Percentiles rank a stretch among this genome's conserved stretches.
Conservation (phyloP, 129 eudicot genomes). For the Chrysanthemum makinoi region DNA sequence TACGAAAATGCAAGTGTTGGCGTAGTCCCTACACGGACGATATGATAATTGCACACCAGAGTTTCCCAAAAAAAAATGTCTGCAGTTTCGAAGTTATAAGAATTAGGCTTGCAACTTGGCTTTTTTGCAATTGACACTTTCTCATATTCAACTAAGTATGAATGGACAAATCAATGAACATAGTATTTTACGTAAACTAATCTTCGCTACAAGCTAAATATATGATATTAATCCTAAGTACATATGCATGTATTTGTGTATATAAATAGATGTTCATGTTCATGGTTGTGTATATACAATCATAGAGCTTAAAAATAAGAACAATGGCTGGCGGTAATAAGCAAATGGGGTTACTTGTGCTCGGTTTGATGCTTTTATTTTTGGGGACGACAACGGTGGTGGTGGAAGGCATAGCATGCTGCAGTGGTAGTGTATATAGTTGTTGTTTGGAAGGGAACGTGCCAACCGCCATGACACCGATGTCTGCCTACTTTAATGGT, state of each 20-base stretch:
- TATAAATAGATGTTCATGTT: background rate
- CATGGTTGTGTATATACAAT: background rate
- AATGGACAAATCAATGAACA: too few species aligned
- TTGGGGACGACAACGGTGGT: constrained; percentile 1
- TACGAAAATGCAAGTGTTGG: too few species aligned
- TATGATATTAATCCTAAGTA: background rate
- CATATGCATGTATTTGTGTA: background rate
- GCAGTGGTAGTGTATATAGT: background rate
- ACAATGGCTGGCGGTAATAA: constrained; percentile 30
- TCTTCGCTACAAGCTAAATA: too few species aligned
- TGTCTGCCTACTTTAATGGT: too few species aligned
- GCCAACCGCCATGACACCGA: background rate
- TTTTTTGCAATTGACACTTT: too few species aligned
- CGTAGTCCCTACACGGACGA: too few species aligned
- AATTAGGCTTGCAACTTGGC: too few species aligned
- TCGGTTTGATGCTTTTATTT: constrained; percentile 20
- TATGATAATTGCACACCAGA: too few species aligned
- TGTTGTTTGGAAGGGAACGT: constrained; percentile 10
- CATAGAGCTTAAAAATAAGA: background rate
- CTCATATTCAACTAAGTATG: too few species aligned
- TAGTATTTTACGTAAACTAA: too few species aligned
- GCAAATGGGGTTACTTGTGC: constrained; percentile 8
- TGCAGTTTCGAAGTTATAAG: too few species aligned
- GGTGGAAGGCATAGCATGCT: constrained; percentile 26
- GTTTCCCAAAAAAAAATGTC: too few species aligned